Percentiles rank a stretch among this genome's conserved stretches.
Conservation (phyloP, 169 alveolate genomes). For the Plasmodium inui region DNA sequence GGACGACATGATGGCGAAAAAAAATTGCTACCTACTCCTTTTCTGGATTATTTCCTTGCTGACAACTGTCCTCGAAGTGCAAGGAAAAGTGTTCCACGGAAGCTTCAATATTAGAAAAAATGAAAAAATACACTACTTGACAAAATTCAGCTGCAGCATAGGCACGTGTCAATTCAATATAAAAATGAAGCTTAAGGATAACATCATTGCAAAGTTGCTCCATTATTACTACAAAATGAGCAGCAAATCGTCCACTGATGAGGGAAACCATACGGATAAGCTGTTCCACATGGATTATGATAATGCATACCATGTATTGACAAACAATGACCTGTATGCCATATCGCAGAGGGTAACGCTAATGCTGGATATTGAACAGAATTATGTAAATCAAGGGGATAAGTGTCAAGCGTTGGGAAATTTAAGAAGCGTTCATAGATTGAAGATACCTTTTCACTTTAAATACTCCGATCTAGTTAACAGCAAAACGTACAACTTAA, state of each 20-base stretch:
- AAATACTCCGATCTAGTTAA: slow-evolving; percentile 59
- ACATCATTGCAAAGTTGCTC: slow-evolving; percentile 25
- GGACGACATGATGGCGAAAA: slow-evolving; percentile 20
- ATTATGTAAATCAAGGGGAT: slow-evolving; percentile 42
- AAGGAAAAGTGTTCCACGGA: slow-evolving; percentile 67
- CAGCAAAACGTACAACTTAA: slow-evolving; percentile 57
- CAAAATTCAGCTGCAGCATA: slow-evolving; percentile 67
- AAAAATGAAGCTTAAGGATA: slow-evolving; percentile 70
- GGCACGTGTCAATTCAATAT: slow-evolving; percentile 63
- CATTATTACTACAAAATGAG: slow-evolving; percentile 37
- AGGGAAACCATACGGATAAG: neutral
- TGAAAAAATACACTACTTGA: slow-evolving; percentile 66
- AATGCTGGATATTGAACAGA: slow-evolving; percentile 64
- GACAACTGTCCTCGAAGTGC: neutral
- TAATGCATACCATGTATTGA: slow-evolving; percentile 62
- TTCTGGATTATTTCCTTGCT: slow-evolving; percentile 19
- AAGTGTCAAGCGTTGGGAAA: slow-evolving; percentile 66
- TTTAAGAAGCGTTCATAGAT: slow-evolving; percentile 29
- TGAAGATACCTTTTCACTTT: slow-evolving; percentile 52
- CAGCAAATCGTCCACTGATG: neutral
- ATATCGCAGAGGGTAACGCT: slow-evolving; percentile 57
- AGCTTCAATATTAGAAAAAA: slow-evolving; percentile 43
- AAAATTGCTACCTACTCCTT: neutral
- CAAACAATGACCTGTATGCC: slow-evolving; percentile 8
- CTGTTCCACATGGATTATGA: slow-evolving; percentile 66